Conservation (phyloP, 2,329 filamentous ascomycete species). For the Hirsutella rhossiliensis region DNA sequence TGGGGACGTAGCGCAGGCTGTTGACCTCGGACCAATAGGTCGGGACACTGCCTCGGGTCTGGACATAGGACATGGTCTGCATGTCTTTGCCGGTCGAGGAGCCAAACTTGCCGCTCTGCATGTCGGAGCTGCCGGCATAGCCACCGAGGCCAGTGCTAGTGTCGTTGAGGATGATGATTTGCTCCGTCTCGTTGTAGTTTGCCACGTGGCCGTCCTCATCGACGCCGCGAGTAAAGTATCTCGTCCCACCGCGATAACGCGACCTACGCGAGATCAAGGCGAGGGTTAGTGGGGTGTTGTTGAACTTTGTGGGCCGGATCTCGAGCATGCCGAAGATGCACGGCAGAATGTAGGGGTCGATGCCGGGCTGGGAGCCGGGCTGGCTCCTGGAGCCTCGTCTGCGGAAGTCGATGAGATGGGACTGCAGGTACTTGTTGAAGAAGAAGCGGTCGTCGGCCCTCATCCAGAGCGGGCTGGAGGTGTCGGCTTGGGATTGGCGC, state of each 20-base stretch:
- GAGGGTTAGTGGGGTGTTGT: slow-evolving; percentile 72
- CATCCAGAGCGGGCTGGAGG: slow-evolving; percentile 70
- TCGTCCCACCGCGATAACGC: slow-evolving; percentile 75
- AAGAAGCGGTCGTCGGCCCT: slow-evolving; percentile 95
- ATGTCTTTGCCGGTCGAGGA: slow-evolving; percentile 55
- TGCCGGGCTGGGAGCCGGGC: slow-evolving; percentile 57
- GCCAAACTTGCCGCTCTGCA: slow-evolving; percentile 60
- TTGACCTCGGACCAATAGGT: slow-evolving; percentile 97
- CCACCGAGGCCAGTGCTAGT: slow-evolving; percentile 60
- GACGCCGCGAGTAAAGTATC: slow-evolving; percentile 89
- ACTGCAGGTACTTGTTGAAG: slow-evolving; percentile 91
- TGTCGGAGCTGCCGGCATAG: slow-evolving; percentile 64
- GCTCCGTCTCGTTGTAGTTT: slow-evolving; percentile 98
- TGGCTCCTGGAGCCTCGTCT: slow-evolving; percentile 49
- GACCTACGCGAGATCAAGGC: slow-evolving; percentile 82
- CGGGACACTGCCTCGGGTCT: slow-evolving; percentile 91
- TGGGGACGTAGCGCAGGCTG: slow-evolving; percentile 81
- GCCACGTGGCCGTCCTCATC: slow-evolving; percentile 93
- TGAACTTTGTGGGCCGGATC: slow-evolving; percentile 77
- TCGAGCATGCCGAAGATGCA: slow-evolving; percentile 95
- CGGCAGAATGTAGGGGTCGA: slow-evolving; percentile 87
- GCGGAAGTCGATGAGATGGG: slow-evolving; percentile 84
- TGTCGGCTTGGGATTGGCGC: slow-evolving; percentile 69
- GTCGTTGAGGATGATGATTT: slow-evolving; percentile 83
- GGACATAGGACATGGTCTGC: slow-evolving; percentile 87